Percentiles rank a stretch among this genome's conserved stretches.
These are phyloP conservation scores for Lophiotrema nucula DNA, from an alignment of 495 filamentous ascomycete genomes.

Conservation along the genomic window DNA sequence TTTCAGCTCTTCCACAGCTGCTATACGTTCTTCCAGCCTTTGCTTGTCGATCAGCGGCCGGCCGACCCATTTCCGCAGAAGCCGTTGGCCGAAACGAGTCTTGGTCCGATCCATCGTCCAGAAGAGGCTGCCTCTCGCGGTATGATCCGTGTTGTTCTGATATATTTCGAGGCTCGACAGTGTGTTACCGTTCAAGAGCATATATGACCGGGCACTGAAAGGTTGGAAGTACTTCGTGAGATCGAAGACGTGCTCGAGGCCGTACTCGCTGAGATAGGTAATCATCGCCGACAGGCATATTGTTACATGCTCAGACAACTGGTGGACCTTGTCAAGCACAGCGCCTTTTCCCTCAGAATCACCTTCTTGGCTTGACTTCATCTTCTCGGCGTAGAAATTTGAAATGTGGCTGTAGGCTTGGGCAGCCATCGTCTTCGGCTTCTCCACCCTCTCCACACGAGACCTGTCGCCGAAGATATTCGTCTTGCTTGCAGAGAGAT, in stretches of 20 bases:
- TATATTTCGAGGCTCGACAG: slow-evolving; percentile 93
- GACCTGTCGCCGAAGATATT: slow-evolving; percentile 92
- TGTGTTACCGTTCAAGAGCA: slow-evolving; percentile 96
- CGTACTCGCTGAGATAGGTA: slow-evolving; percentile 87
- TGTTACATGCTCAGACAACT: slow-evolving; percentile 79
- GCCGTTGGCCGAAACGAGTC: slow-evolving; percentile 83
- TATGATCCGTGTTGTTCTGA: slow-evolving; percentile 87
- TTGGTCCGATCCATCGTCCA: slow-evolving; percentile 93
- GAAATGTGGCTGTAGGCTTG: slow-evolving; percentile 87
- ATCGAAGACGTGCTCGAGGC: slow-evolving; percentile 93
- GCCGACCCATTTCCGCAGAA: slow-evolving; percentile 94
- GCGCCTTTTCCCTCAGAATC: slow-evolving; percentile 51
- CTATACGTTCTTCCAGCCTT: slow-evolving; percentile 76
- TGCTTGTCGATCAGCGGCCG: slow-evolving; percentile 79
- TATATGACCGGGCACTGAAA: slow-evolving; percentile 90
- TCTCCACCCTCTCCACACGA: slow-evolving; percentile 74
- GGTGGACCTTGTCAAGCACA: slow-evolving; percentile 82
- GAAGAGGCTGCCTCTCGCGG: slow-evolving; percentile 83
- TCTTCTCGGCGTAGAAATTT: slow-evolving; percentile 87
- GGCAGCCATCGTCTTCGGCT: slow-evolving; percentile 78
- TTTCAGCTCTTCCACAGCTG: slow-evolving; percentile 87
- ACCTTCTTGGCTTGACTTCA: slow-evolving; percentile 54
- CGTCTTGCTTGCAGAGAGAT: slow-evolving; percentile 82
- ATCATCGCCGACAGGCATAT: slow-evolving; percentile 97
- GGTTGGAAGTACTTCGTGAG: slow-evolving; percentile 97